A percentile compares a stretch with the other conserved stretches of the same genome.
These are phyloP conservation scores for Ascochyta koolunga DNA, from an alignment of 2,329 filamentous ascomycete species.

Conservation along the genomic window DNA sequence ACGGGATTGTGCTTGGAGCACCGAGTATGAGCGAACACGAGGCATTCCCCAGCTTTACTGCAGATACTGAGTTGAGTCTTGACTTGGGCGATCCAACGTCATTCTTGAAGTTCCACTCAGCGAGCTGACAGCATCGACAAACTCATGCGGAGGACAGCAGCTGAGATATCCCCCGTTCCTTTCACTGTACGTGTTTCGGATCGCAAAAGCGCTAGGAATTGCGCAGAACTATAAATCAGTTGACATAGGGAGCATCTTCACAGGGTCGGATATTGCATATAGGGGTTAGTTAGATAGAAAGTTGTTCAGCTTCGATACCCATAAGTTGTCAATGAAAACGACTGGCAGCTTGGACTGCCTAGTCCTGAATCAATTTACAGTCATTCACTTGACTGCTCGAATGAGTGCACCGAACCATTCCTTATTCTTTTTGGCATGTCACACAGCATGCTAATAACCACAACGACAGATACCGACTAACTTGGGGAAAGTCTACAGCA, in stretches of 20 bases:
- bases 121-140: background rate
- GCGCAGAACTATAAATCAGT: background rate
- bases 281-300: background rate
- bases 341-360: too few relatives aligned
- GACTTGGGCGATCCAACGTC: conserved; percentile 17
- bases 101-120: conserved; percentile 19
- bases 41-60: conserved; percentile 23
- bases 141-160: background rate
- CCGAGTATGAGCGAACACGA: conserved; percentile 21
- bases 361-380: too few relatives aligned
- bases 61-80: conserved; percentile 12
- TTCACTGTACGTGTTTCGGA: conserved; percentile 3
- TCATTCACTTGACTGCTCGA: too few relatives aligned
- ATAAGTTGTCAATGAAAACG: background rate
- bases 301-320: conserved; percentile 2
- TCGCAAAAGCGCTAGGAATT: background rate
- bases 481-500: background rate
- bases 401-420: background rate
- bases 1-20: conserved; percentile 48
- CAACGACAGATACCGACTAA: too few relatives aligned
- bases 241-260: background rate
- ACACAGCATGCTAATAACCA: background rate
- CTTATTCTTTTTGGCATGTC: background rate
- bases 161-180: background rate
- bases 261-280: background rate